Percentiles rank a stretch among this genome's conserved stretches.
Conservation (phyloP, 345 rosid species). For the Balakata baccata region DNA sequence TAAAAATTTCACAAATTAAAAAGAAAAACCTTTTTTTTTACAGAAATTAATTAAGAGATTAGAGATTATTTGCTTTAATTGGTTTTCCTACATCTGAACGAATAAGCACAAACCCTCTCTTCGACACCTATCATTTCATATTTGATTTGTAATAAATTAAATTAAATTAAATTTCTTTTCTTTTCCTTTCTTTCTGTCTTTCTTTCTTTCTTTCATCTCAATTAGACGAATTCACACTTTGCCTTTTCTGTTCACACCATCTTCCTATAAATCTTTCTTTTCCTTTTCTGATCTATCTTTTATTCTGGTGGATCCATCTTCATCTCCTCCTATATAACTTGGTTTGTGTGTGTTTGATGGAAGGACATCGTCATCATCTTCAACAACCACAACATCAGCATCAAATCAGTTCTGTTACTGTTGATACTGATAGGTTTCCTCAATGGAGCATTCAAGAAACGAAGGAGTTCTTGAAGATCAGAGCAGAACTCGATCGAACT, state of each 20-base stretch:
- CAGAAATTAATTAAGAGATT: conserved; percentile 30
- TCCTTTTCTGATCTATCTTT: not conserved
- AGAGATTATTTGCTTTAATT: too few relatives aligned
- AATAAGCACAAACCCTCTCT: conserved; percentile 18
- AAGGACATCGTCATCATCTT: conserved; percentile 51
- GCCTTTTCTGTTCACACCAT: conserved; percentile 38
- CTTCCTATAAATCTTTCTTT: conserved; percentile 35
- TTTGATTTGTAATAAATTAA: not conserved
- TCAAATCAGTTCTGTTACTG: conserved; percentile 40
- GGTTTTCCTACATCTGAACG: conserved; percentile 40
- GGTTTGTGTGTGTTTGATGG: conserved; percentile 39
- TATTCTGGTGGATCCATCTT: conserved; percentile 12
- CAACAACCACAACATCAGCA: conserved; percentile 28
- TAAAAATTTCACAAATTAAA: too few relatives aligned
- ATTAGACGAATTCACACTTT: conserved; percentile 54
- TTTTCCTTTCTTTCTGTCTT: too few relatives aligned
- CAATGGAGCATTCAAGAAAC: conserved; percentile 95
- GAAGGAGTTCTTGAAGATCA: conserved; percentile 67
- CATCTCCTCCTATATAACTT: not conserved
- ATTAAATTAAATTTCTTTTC: not conserved
- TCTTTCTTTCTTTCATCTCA: conserved; percentile 23
- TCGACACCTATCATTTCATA: conserved; percentile 29
- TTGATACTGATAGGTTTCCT: conserved; percentile 77
- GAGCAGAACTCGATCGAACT: conserved; percentile 76
- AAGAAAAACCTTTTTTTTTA: too few relatives aligned